Percentiles rank a stretch among this genome's conserved stretches.
These are phyloP conservation scores for Xylariales sp. DNA, from an alignment of 2,329 filamentous ascomycete species.

Conservation along the genomic window DNA sequence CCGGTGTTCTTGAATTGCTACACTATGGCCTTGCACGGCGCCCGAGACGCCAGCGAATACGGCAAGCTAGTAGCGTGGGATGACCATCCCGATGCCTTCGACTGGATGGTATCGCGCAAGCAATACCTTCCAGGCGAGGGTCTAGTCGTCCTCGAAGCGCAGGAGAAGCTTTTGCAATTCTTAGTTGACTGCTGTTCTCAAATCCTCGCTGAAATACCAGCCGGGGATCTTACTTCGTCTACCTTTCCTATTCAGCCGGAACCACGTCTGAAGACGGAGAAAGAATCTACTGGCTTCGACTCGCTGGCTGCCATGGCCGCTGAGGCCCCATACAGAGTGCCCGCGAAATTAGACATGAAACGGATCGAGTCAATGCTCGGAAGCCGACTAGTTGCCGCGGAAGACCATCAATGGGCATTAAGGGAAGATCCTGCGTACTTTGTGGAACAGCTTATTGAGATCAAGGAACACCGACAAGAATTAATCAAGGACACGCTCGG, in stretches of 20 bases:
- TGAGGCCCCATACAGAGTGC: conserved; percentile 65
- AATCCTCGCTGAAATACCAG: background rate
- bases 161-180: conserved; percentile 4
- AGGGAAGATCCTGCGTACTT: conserved; percentile 71
- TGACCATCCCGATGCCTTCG: background rate
- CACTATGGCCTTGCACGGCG: conserved; percentile 6
- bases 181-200: background rate
- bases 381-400: conserved; percentile 55
- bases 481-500: conserved; percentile 43
- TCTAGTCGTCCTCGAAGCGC: background rate
- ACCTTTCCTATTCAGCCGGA: background rate
- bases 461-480: conserved; percentile 56
- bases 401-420: conserved; percentile 66
- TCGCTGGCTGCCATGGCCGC: conserved; percentile 56
- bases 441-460: conserved; percentile 55
- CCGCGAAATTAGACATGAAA: conserved; percentile 58
- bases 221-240: background rate
- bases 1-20: background rate
- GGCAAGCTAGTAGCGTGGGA: background rate
- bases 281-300: conserved; percentile 46
- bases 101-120: background rate
- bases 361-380: conserved; percentile 58
- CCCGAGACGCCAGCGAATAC: background rate
- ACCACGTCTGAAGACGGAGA: background rate
- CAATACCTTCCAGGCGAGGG: conserved; percentile 4